These are phyloP conservation scores for Cyclocybe cylindracea DNA, from an alignment of 768 basidiomycete genomes.

Conservation along the genomic window DNA sequence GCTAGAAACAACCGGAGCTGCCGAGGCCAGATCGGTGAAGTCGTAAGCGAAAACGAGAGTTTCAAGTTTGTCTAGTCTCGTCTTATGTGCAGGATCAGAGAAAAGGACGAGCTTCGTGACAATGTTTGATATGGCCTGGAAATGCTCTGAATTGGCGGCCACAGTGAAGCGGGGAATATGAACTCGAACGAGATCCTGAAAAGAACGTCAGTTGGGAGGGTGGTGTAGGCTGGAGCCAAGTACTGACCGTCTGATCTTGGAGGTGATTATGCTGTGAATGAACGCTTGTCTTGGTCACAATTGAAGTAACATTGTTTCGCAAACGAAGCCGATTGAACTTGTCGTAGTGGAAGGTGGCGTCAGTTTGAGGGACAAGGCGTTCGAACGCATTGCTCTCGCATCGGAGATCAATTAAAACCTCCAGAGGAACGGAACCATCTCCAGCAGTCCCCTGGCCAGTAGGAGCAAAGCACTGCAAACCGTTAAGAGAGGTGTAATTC, in stretches of 20 bases:
- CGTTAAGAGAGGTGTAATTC: slow-evolving; percentile 75
- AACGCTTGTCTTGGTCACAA: slow-evolving; percentile 34
- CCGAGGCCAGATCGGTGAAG: slow-evolving; percentile 73
- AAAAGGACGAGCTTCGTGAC: slow-evolving; percentile 89
- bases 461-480: slow-evolving; percentile 89
- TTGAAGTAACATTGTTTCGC: slow-evolving; percentile 66
- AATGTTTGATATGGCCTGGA: slow-evolving; percentile 82
- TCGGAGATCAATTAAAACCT: slow-evolving; percentile 83
- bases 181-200: slow-evolving; percentile 78
- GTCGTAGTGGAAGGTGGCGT: slow-evolving; percentile 85
- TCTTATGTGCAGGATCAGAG: slow-evolving; percentile 82
- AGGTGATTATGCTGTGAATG: slow-evolving; percentile 35
- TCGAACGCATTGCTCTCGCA: slow-evolving; percentile 85
- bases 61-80: slow-evolving; percentile 75
- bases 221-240: background rate
- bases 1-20: slow-evolving; percentile 68
- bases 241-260: slow-evolving; percentile 34
- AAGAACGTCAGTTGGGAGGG: background rate
- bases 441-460: slow-evolving; percentile 38
- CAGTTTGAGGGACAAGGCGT: slow-evolving; percentile 86
- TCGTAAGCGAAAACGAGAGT: slow-evolving; percentile 86
- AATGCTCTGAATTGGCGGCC: slow-evolving; percentile 80
- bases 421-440: slow-evolving; percentile 76
- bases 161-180: slow-evolving; percentile 87
- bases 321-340: slow-evolving; percentile 92